phyloP scores from a whole-genome alignment of 192 early-diverging fungal species.

The Umbelopsis sp. region DNA sequence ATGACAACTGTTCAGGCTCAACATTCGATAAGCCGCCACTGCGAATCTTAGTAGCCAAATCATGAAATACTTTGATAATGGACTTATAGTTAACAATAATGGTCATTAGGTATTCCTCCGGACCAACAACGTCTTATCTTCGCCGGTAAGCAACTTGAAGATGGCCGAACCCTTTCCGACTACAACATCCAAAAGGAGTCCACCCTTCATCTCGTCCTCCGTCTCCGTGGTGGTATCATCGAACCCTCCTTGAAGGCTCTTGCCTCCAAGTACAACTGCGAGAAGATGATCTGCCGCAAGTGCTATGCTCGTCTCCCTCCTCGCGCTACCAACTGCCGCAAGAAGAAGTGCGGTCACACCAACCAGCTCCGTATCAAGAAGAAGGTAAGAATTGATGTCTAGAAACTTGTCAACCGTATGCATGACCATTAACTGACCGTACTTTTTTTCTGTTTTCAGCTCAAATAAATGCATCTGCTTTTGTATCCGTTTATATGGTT shows the following conservation, averaged over 20 bases:
- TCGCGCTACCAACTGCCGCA: conserved; percentile 99
- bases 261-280: conserved; percentile 99
- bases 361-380: conserved; percentile 99
- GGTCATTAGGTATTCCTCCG: conserved; percentile 83
- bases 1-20: too few relatives aligned
- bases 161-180: conserved; percentile 96
- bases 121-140: conserved; percentile 99
- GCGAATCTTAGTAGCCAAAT: too few relatives aligned
- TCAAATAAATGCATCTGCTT: conserved; percentile 9
- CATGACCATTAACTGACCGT: background rate
- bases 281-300: conserved; percentile 99
- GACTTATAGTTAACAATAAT: too few relatives aligned
- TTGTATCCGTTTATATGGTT: conserved; percentile 9
- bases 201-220: conserved; percentile 94
- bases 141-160: conserved; percentile 99
- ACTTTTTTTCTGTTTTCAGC: background rate
- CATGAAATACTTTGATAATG: too few relatives aligned
- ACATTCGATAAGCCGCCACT: too few relatives aligned
- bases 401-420: background rate
- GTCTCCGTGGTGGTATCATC: conserved; percentile 97
- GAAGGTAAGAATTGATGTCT: conserved; percentile 63
- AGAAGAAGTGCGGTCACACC: conserved; percentile 99
- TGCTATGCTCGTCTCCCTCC: conserved; percentile 99
- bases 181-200: conserved; percentile 99
- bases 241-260: conserved; percentile 98